Percentiles rank a stretch among this genome's conserved stretches.
Conservation (phyloP, 2,329 filamentous ascomycete genomes). For the Penicillium sp. region DNA sequence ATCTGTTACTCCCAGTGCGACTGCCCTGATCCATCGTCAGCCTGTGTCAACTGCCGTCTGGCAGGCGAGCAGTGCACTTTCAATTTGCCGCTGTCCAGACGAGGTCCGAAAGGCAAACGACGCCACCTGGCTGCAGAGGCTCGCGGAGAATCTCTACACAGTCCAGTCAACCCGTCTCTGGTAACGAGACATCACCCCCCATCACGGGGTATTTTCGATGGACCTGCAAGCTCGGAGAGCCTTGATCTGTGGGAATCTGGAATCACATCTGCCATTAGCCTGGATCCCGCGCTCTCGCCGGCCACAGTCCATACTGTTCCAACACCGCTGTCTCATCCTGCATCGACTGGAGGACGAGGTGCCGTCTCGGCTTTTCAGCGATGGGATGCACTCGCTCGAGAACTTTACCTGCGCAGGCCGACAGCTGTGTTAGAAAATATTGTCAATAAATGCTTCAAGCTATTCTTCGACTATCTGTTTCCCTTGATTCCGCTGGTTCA, state of each 20-base stretch:
- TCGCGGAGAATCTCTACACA: neutral
- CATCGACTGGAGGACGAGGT: slow-evolving; percentile 7
- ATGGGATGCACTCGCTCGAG: slow-evolving; percentile 19
- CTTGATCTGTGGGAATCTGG: slow-evolving; percentile 12
- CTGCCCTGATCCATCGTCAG: slow-evolving; percentile 6
- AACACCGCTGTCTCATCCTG: slow-evolving; percentile 16
- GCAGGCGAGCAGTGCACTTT: slow-evolving; percentile 41
- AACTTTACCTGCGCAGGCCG: slow-evolving; percentile 5
- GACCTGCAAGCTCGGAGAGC: neutral
- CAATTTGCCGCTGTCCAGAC: slow-evolving; percentile 41
- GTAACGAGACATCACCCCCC: neutral
- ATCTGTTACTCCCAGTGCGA: slow-evolving; percentile 11
- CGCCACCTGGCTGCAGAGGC: slow-evolving; percentile 2
- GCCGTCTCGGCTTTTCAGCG: slow-evolving; percentile 15
- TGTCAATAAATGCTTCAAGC: slow-evolving; percentile 37
- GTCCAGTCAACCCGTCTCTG: neutral
- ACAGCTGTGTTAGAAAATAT: slow-evolving; percentile 12
- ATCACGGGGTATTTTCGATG: neutral
- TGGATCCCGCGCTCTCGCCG: slow-evolving; percentile 14
- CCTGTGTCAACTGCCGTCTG: slow-evolving; percentile 32
- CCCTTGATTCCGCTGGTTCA: slow-evolving; percentile 48
- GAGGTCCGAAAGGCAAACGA: slow-evolving; percentile 40
- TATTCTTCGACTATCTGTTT: slow-evolving; percentile 50
- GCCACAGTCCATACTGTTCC: slow-evolving; percentile 13
- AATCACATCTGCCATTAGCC: neutral